Percentiles rank a stretch among this genome's conserved stretches.
Conservation (phyloP, 192 early-diverging fungal species). For the Rhizophagus prolifer region DNA sequence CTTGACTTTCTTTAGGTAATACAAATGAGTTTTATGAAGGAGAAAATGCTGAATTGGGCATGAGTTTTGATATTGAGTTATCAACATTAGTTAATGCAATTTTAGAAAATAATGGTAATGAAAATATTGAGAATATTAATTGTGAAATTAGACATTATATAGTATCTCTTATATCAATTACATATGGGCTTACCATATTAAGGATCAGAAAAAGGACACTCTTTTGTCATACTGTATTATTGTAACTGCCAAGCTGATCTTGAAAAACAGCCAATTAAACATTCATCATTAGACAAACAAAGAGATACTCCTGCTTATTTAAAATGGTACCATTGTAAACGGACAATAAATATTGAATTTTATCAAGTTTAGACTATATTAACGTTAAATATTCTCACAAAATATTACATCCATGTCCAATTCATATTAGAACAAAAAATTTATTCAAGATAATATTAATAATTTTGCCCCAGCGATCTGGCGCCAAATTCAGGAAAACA, state of each 20-base stretch:
- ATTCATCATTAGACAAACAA: background rate
- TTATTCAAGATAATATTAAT: constrained; percentile 3
- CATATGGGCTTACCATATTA: background rate
- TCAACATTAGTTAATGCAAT: background rate
- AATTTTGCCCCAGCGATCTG: background rate
- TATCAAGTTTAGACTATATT: background rate
- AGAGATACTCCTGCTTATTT: background rate
- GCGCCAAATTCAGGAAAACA: background rate
- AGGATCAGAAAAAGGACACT: background rate
- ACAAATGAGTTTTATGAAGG: background rate
- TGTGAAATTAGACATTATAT: background rate
- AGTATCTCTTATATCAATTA: background rate
- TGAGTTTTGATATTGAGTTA: background rate
- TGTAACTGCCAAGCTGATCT: background rate
- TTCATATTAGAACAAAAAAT: background rate
- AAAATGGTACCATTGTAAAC: background rate
- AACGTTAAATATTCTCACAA: background rate
- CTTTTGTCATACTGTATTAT: background rate
- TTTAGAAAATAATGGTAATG: background rate
- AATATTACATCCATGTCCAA: background rate
- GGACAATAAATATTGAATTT: background rate
- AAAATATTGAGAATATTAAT: background rate
- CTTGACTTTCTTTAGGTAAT: background rate
- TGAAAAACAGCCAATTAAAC: background rate
- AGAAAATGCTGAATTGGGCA: background rate